Evolutionary conservation across 345 rosid genomes (phyloP), one percentile per base, ranked within the genome.

Genomic region (Euphorbia pulcherrima): DNA sequence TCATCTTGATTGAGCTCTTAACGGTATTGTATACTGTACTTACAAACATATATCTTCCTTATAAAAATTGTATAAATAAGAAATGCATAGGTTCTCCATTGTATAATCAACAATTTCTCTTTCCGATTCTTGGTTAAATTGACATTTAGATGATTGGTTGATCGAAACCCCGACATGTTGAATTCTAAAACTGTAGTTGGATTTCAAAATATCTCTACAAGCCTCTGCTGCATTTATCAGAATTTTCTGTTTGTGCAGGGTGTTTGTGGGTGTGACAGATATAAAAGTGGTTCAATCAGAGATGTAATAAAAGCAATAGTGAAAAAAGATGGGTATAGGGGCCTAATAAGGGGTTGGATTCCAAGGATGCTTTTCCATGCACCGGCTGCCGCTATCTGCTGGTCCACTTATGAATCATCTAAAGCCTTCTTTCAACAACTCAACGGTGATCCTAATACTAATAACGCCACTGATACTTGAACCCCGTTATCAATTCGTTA

Each of bases 361-460:
- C 99, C 98, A 0, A 83, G 99, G 85, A 95, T 90, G 94, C 88
- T 95, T 33, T 95, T 95, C 86, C 99, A 95, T 70, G 97, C 97
- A 47, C 99, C 98, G n/a, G 99, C 99, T 67, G 97, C 99, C 35
- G 97, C 99, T 3, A 95, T 92, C 70, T 90, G 97, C 73, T 95
- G 99, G 99, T 88, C 98, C 14, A 86, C 90, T 4, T 95, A 95
- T 57, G 98, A 95, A 83, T 82, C 90, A 10, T 77, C 79, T 2
- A 95, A 95, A 76, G 40, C 83, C 11, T 92, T 92, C 70, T 95
- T 95, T 61, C 81, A 87, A 59, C 81, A 86, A 60, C 72, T 82
- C 68, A 88, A 87, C 50, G 80, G 54, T 27, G 70, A 69, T 68
- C 64, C 53, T 37, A 72, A 69, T 68, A 65, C 53, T 37, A 77